Evolutionary conservation across 2,329 filamentous ascomycete species (phyloP).

Genomic region (Talaromyces atroroseus): DNA sequence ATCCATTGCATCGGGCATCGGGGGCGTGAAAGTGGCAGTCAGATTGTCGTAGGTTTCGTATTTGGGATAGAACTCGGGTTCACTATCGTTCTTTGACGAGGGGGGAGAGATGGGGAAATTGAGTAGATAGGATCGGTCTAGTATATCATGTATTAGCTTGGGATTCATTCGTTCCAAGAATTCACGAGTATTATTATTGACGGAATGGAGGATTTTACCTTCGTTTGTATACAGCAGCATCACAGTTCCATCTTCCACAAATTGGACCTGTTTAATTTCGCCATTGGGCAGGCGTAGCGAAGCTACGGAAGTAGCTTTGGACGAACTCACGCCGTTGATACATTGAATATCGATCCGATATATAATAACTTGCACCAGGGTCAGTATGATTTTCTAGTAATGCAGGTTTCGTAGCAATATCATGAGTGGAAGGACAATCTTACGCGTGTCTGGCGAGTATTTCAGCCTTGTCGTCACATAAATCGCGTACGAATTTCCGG

Average conservation of each 20-base stretch:
- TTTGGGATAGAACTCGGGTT: neutral
- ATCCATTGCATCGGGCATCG: constrained; percentile 19
- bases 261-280: constrained; percentile 56
- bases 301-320: constrained; percentile 27
- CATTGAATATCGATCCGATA: constrained; percentile 52
- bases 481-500: constrained; percentile 22
- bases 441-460: constrained; percentile 30
- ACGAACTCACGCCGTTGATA: constrained; percentile 55
- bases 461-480: constrained; percentile 31
- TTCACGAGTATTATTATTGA: no score
- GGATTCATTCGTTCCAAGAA: neutral
- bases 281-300: constrained; percentile 29
- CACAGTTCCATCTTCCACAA: constrained; percentile 58
- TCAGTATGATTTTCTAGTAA: constrained; percentile 10
- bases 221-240: constrained; percentile 52
- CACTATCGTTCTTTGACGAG: neutral
- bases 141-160: constrained; percentile 13
- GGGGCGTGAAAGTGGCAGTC: constrained; percentile 1
- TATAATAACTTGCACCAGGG: constrained; percentile 48
- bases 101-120: constrained; percentile 27
- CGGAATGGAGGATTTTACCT: constrained; percentile 16
- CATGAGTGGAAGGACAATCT: constrained; percentile 8
- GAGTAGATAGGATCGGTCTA: constrained; percentile 27
- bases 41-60: neutral
- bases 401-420: neutral